These are phyloP conservation scores for Acanthamoeba lenticulata DNA, from an alignment of 208 protist genomes.

Conservation along the genomic window DNA sequence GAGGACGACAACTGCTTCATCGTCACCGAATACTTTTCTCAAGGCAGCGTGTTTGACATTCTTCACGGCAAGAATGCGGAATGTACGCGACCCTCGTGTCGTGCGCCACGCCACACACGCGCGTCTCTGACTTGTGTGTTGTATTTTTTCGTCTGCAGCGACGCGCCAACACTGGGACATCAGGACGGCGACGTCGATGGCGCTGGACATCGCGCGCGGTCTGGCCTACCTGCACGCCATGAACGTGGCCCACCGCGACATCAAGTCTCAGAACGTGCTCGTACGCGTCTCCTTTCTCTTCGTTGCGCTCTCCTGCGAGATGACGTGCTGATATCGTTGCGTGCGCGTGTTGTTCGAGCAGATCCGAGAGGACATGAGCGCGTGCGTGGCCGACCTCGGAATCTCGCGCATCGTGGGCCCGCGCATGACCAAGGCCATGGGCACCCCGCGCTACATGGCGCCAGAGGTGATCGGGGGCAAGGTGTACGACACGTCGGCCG, in stretches of 20 bases:
- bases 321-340: neutral
- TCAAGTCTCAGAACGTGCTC: conserved; percentile 54
- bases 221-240: conserved; percentile 83
- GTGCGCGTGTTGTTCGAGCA: neutral
- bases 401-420: conserved; percentile 57
- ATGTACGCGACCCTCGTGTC: neutral
- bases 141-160: neutral
- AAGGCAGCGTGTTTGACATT: conserved; percentile 31
- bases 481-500: conserved; percentile 21
- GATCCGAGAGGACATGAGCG: conserved; percentile 54
- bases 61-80: conserved; percentile 20
- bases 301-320: neutral
- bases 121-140: neutral
- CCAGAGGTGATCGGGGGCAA: conserved; percentile 60
- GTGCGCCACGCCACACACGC: neutral
- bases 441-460: conserved; percentile 59
- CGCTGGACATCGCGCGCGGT: conserved; percentile 80
- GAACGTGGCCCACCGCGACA: conserved; percentile 55
- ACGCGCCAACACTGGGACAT: neutral
- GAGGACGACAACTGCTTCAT: conserved; percentile 54
- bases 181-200: conserved; percentile 63
- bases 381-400: conserved; percentile 35
- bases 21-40: conserved; percentile 46
- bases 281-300: neutral
- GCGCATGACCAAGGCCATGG: conserved; percentile 64